Conservation (phyloP, 2,329 filamentous ascomycete genomes). For the Alternaria arborescens region DNA sequence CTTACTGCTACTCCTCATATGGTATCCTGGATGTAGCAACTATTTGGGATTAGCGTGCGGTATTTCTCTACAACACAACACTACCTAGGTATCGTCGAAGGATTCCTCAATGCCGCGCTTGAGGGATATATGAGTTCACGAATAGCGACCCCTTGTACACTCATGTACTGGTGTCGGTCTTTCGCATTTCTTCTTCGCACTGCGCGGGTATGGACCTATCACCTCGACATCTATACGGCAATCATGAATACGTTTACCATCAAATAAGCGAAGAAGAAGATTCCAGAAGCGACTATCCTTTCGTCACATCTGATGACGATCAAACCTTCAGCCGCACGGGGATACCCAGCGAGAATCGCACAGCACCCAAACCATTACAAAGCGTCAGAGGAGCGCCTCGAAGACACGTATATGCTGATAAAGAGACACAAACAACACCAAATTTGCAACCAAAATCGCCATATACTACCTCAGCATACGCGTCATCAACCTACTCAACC, state of each 20-base stretch:
- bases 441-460: too few species aligned
- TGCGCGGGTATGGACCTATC: not conserved
- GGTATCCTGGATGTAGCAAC: not conserved
- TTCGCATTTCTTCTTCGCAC: too few species aligned
- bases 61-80: not conserved
- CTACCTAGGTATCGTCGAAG: too few species aligned
- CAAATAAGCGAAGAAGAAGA: not conserved
- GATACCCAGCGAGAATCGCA: not conserved
- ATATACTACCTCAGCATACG: not conserved
- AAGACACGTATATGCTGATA: not conserved
- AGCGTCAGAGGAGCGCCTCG: not conserved
- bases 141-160: too few species aligned
- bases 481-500: not conserved
- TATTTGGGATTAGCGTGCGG: not conserved
- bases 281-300: not conserved
- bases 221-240: not conserved
- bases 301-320: not conserved
- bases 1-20: not conserved
- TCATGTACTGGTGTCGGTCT: too few species aligned
- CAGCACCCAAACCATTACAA: not conserved
- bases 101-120: too few species aligned
- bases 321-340: not conserved
- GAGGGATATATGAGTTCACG: too few species aligned
- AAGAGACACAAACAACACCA: not conserved
- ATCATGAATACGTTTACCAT: not conserved